A percentile compares a stretch with the other conserved stretches of the same genome.
Conservation (phyloP, 1,139 yeast genomes). For the Blastobotrys malaysiensis region DNA sequence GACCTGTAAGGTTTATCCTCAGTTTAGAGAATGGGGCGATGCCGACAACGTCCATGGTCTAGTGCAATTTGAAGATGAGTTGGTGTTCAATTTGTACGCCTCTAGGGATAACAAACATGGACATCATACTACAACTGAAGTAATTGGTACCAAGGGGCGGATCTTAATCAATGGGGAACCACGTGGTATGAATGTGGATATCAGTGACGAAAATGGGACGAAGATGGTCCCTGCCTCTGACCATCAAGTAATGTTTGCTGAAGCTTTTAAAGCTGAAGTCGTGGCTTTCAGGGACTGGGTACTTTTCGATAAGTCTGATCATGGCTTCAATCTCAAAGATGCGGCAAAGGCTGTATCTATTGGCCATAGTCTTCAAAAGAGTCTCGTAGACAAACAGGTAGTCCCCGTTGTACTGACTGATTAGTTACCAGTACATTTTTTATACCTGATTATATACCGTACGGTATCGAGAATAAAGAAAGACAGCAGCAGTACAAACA, state of each 20-base stretch:
- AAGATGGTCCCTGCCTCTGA: conserved; percentile 11
- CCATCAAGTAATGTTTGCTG: conserved; percentile 14
- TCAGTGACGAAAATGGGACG: conserved; percentile 17
- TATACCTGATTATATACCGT: too few species aligned
- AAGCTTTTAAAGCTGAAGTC: conserved; percentile 16
- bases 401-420: background rate
- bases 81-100: conserved; percentile 13
- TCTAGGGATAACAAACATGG: conserved; percentile 19
- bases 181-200: conserved; percentile 11
- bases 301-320: conserved; percentile 7
- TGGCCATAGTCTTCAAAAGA: conserved; percentile 13
- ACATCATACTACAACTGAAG: conserved; percentile 18
- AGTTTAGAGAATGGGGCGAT: conserved; percentile 18
- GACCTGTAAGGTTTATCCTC: conserved; percentile 17
- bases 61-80: conserved; percentile 13
- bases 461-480: too few species aligned
- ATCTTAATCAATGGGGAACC: conserved; percentile 3
- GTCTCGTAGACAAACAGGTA: conserved; percentile 4
- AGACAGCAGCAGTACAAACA: too few species aligned
- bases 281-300: conserved; percentile 19
- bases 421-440: too few species aligned
- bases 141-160: conserved; percentile 17
- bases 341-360: conserved; percentile 23
- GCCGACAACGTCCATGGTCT: conserved; percentile 20
- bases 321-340: conserved; percentile 17